A percentile compares a stretch with the other conserved stretches of the same genome.
These are phyloP conservation scores for Oryza longistaminata DNA, from an alignment of 176 grass and related monocot genomes.

Conservation along the genomic window DNA sequence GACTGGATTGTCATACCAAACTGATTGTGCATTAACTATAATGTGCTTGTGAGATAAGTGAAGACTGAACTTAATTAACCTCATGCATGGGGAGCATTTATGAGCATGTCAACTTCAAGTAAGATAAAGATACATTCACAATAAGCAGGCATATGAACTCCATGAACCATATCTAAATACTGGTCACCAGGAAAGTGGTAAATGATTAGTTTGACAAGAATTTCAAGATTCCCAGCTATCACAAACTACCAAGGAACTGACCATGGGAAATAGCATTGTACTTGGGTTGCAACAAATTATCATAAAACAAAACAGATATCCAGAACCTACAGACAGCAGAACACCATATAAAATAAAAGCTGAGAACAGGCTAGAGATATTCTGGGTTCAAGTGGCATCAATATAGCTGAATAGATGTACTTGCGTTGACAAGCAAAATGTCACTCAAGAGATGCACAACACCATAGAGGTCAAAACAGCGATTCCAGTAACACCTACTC, in stretches of 20 bases:
- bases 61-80: conserved; percentile 4
- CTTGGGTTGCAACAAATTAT: conserved; percentile 19
- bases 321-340: background rate
- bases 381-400: conserved; percentile 1
- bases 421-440: background rate
- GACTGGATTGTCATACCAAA: background rate
- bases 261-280: background rate
- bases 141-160: conserved; percentile 1
- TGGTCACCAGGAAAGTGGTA: background rate
- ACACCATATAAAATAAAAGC: background rate
- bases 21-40: conserved; percentile 16
- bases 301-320: background rate
- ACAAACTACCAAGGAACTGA: conserved; percentile 30
- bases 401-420: conserved; percentile 19
- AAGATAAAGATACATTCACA: background rate
- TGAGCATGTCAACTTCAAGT: conserved; percentile 9
- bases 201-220: conserved; percentile 23
- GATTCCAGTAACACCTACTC: background rate
- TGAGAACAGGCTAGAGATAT: background rate
- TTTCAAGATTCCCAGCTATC: background rate
- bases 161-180: conserved; percentile 20
- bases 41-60: background rate
- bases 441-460: background rate
- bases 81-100: background rate
- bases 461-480: conserved; percentile 18